These are phyloP conservation scores for Chlorophyllum brunneum DNA, from an alignment of 768 basidiomycete species.

Conservation along the genomic window DNA sequence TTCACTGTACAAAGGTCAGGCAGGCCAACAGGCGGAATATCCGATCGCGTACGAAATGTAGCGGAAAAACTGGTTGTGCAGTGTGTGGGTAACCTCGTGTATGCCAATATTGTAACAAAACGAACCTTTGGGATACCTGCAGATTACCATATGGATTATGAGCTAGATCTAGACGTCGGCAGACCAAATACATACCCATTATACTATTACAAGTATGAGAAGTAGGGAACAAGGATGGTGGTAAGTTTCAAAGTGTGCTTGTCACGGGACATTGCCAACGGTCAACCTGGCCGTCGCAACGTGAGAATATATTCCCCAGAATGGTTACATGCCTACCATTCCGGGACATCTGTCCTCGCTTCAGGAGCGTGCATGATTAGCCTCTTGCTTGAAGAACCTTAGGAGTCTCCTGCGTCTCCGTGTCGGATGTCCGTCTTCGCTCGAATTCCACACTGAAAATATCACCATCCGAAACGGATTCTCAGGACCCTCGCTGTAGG, in stretches of 20 bases:
- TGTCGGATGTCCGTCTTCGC: slow-evolving; percentile 3
- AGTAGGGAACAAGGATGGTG: slow-evolving; percentile 10
- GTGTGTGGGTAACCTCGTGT: not conserved
- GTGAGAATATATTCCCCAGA: not conserved
- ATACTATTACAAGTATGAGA: slow-evolving; percentile 9
- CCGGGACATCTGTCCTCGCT: no score
- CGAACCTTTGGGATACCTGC: slow-evolving; percentile 66
- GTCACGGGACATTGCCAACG: slow-evolving; percentile 8
- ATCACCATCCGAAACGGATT: not conserved
- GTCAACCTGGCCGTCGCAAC: not conserved
- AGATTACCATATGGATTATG: not conserved
- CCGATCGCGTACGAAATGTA: slow-evolving; percentile 76
- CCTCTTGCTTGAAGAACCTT: no score
- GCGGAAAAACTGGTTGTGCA: slow-evolving; percentile 78
- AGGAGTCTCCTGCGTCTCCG: not conserved
- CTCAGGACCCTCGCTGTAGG: slow-evolving; percentile 1
- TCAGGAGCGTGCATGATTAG: no score
- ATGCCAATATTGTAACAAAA: slow-evolving; percentile 6
- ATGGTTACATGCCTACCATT: not conserved
- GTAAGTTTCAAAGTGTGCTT: slow-evolving; percentile 6
- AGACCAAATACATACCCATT: slow-evolving; percentile 7
- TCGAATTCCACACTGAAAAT: not conserved
- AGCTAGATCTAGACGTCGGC: not conserved
- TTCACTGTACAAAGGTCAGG: slow-evolving; percentile 50
- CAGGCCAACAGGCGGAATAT: not conserved